Percentiles rank a stretch among this genome's conserved stretches.
Conservation (phyloP, 768 basidiomycete genomes). For the Serendipita vermifera region DNA sequence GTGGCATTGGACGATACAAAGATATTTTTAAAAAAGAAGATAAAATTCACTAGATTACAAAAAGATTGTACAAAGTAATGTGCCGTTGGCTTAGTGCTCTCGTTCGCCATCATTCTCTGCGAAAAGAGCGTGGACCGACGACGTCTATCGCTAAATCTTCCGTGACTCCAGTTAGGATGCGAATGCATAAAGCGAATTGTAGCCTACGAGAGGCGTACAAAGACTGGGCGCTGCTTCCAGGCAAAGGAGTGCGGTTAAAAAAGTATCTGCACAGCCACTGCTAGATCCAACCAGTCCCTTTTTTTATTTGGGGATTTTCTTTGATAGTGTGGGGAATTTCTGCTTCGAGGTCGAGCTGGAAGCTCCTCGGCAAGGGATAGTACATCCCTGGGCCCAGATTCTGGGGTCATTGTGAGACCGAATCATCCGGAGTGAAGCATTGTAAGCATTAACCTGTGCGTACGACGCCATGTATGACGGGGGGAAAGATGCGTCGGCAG, state of each 20-base stretch:
- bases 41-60: background rate
- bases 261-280: background rate
- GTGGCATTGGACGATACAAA: background rate
- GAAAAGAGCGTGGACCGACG: conserved; percentile 9
- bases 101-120: conserved; percentile 7
- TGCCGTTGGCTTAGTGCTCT: conserved; percentile 8
- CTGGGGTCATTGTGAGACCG: no score
- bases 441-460: no score
- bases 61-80: background rate
- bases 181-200: no score
- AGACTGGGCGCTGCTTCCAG: background rate
- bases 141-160: background rate
- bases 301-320: no score
- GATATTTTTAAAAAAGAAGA: background rate
- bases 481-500: no score
- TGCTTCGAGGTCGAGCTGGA: no score
- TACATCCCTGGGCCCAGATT: no score
- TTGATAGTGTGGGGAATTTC: no score
- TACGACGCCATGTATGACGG: no score
- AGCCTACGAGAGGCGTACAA: background rate
- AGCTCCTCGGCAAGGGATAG: no score
- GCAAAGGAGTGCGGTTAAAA: conserved; percentile 2
- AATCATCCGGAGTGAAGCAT: no score
- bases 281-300: no score
- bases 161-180: conserved; percentile 5